Evolutionary conservation across 495 filamentous ascomycete species (phyloP).

Genomic region (Sabuloglossum arenarium): DNA sequence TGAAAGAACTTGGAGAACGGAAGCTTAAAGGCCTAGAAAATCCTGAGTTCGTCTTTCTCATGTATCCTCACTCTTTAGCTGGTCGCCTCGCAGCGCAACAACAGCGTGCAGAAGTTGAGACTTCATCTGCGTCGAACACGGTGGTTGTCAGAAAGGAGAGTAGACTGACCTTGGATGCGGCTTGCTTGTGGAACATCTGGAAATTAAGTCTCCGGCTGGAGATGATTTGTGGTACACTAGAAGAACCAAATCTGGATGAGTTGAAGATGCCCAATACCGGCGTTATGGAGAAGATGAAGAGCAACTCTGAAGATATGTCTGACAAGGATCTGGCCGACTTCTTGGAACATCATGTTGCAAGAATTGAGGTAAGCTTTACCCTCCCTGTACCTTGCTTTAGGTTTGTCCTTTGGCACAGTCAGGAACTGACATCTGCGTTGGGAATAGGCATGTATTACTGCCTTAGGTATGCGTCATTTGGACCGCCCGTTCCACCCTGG

Average conservation of each 20-base stretch:
- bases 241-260: constrained; percentile 32
- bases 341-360: constrained; percentile 80
- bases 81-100: constrained; percentile 50
- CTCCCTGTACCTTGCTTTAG: not conserved
- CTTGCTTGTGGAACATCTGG: constrained; percentile 80
- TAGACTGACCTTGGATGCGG: constrained; percentile 40
- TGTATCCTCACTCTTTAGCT: constrained; percentile 77
- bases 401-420: not conserved
- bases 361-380: constrained; percentile 59
- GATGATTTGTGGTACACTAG: constrained; percentile 72
- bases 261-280: constrained; percentile 59
- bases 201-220: constrained; percentile 73
- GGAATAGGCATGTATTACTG: constrained; percentile 38
- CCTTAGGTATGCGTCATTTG: constrained; percentile 44
- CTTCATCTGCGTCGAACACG: constrained; percentile 3
- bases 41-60: constrained; percentile 81
- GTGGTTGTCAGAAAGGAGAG: constrained; percentile 15
- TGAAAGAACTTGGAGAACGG: constrained; percentile 83
- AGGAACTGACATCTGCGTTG: not conserved
- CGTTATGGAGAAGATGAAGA: constrained; percentile 64
- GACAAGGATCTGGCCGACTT: constrained; percentile 71
- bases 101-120: constrained; percentile 22
- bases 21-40: constrained; percentile 96
- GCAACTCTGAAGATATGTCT: constrained; percentile 64
- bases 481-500: constrained; percentile 28